Base-by-base conservation (phyloP, 2,329 filamentous ascomycete species). In the Aspergillus aculeatus region DNA sequence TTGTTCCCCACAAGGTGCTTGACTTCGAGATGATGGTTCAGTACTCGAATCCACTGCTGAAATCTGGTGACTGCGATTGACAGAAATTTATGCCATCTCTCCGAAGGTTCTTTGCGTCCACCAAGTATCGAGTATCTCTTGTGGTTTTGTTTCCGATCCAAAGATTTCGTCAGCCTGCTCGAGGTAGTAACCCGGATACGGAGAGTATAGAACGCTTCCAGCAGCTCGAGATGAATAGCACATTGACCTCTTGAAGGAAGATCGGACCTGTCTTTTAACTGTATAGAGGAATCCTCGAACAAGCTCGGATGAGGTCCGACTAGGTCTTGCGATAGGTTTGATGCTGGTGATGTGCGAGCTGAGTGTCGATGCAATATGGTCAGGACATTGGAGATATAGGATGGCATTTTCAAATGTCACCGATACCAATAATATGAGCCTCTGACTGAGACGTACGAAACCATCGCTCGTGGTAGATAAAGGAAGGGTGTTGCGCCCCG, bases 161-260 rank as follows among this genome's bases (percentile, higher is more conserved):
- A 62, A 63, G 3, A 38, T 50, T 3, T 47, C 16, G 14, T 64
- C 64, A 4, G 65, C 35, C 1, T 60, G 49, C 4, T 23, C 49
- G 1, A 61, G 65, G 11, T 61, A 41, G 31, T 52, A 3, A 65
- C 54, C 7, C 51, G 50, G 2, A 54, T 47, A 9, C 54, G 58
- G 10, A 65, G 54, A 5, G 48, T 32, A 21, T 62, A 50, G 26
- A 66, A 63, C 5, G 54, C 61, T 50, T 65, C 59, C 3, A 66
- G 48, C 31, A 66, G 60, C 50, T 65, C 61, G 3, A 66, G 49
- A 24, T 66, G 64, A 2, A 62, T 56, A 14, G 63, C 63, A 12
- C 63, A 65, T 50, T 66, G 32, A 5, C 54, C 54, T 31, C 35
- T 21, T 4, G 47, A 56, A 7, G 64, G 63, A 9, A 66, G 56